Percentiles rank a stretch among this genome's conserved stretches.
Conservation (phyloP, 371 early-diverging fungal species). For the Choanephora cucurbitarum region DNA sequence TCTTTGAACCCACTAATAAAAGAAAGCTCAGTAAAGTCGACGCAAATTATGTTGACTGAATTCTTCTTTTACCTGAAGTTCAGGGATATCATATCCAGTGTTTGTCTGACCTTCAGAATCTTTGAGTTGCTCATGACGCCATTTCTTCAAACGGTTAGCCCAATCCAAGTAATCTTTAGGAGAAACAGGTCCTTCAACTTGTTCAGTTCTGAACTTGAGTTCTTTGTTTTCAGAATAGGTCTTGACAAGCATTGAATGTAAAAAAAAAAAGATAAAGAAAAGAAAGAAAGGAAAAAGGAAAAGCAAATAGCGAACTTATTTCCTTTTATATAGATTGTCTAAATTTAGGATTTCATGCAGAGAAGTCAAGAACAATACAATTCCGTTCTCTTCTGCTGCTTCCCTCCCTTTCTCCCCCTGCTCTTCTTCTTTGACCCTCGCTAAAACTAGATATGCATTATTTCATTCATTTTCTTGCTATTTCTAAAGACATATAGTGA, state of each 20-base stretch:
- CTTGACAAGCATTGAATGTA: constrained; percentile 27
- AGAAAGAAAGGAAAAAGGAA: constrained; percentile 1
- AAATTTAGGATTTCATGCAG: neutral
- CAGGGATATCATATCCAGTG: constrained; percentile 20
- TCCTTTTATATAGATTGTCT: neutral
- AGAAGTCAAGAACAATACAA: neutral
- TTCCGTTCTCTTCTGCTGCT: neutral
- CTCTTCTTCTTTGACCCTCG: no score
- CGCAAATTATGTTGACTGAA: no score
- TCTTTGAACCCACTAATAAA: constrained; percentile 23
- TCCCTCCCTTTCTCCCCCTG: neutral
- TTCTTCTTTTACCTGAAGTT: constrained; percentile 24
- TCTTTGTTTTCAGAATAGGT: constrained; percentile 28
- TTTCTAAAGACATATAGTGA: no score
- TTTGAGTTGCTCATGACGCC: constrained; percentile 25
- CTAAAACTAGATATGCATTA: no score
- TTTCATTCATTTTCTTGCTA: no score
- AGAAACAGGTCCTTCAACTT: constrained; percentile 33
- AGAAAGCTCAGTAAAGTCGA: neutral
- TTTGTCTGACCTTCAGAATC: constrained; percentile 12
- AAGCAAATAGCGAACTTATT: neutral
- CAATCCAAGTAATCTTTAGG: constrained; percentile 32
- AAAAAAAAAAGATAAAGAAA: constrained; percentile 1
- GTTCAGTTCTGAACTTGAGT: constrained; percentile 26
- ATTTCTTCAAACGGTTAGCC: constrained; percentile 21